Evolutionary conservation across 441 rosid species (phyloP).

Genomic region (Populus hybrid): DNA sequence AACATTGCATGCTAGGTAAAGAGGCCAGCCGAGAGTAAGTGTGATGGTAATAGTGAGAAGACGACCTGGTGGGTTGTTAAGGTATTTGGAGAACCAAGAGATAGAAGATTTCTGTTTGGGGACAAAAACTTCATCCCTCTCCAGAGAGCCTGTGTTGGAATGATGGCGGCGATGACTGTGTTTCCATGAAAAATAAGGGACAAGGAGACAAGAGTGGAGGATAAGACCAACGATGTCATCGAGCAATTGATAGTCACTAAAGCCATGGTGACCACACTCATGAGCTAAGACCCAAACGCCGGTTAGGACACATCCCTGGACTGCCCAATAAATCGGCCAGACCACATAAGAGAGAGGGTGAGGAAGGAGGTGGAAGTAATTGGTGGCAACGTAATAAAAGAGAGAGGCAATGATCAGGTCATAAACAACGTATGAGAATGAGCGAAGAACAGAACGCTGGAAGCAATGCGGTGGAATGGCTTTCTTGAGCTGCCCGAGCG

Average conservation of each 20-base stretch:
- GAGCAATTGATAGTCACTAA: slow-evolving; percentile 87
- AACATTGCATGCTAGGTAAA: slow-evolving; percentile 77
- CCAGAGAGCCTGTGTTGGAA: slow-evolving; percentile 87
- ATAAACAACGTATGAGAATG: slow-evolving; percentile 64
- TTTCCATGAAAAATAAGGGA: slow-evolving; percentile 97
- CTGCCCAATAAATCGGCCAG: slow-evolving; percentile 78
- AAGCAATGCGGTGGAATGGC: slow-evolving; percentile 92
- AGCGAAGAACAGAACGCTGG: slow-evolving; percentile 69
- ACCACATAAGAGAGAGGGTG: slow-evolving; percentile 54
- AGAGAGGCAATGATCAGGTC: slow-evolving; percentile 59
- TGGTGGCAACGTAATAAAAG: slow-evolving; percentile 66
- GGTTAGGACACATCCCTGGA: slow-evolving; percentile 78
- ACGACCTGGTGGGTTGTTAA: slow-evolving; percentile 81
- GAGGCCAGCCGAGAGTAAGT: slow-evolving; percentile 89
- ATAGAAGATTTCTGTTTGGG: slow-evolving; percentile 58
- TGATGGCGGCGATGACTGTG: slow-evolving; percentile 97
- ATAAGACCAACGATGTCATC: slow-evolving; percentile 82
- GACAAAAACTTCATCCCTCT: slow-evolving; percentile 85
- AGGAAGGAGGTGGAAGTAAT: slow-evolving; percentile 64
- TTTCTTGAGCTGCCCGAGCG: slow-evolving; percentile 69
- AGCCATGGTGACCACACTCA: slow-evolving; percentile 19
- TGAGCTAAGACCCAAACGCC: slow-evolving; percentile 96
- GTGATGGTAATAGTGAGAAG: slow-evolving; percentile 43
- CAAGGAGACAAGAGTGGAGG: slow-evolving; percentile 76
- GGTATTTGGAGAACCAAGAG: slow-evolving; percentile 65